Percentiles rank a stretch among this genome's conserved stretches.
Evolutionary conservation across 2,329 filamentous ascomycete species (phyloP).

Genomic region (Monosporascus sp.): DNA sequence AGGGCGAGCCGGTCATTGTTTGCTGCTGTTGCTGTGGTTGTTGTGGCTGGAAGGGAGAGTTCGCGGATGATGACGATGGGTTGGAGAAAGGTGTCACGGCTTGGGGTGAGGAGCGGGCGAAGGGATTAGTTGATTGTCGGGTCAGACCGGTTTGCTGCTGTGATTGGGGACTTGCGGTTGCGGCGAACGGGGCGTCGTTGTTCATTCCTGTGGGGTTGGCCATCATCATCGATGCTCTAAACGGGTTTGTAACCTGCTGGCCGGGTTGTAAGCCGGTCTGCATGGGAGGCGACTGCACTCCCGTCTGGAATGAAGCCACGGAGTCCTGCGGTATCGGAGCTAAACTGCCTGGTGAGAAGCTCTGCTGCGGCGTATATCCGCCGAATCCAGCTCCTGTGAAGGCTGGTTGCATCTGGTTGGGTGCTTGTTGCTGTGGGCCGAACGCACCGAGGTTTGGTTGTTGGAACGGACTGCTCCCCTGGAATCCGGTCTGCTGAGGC

Average conservation of each 20-base stretch:
- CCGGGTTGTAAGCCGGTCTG: slow-evolving; percentile 40
- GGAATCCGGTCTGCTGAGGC: slow-evolving; percentile 32
- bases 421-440: slow-evolving; percentile 32
- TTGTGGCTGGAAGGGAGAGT: slow-evolving; percentile 4
- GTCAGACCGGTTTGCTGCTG: slow-evolving; percentile 27
- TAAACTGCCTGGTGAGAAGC: slow-evolving; percentile 49
- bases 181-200: slow-evolving; percentile 29
- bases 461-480: slow-evolving; percentile 37
- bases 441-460: slow-evolving; percentile 29
- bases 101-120: slow-evolving; percentile 62
- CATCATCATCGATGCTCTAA: slow-evolving; percentile 83
- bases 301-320: slow-evolving; percentile 44
- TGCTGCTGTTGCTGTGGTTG: neutral
- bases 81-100: slow-evolving; percentile 31
- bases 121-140: slow-evolving; percentile 78
- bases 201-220: slow-evolving; percentile 46
- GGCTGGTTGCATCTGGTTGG: slow-evolving; percentile 40
- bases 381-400: slow-evolving; percentile 75
- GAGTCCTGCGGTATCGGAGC: slow-evolving; percentile 55
- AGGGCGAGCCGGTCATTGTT: slow-evolving; percentile 31
- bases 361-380: slow-evolving; percentile 65
- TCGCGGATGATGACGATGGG: slow-evolving; percentile 15
- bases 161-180: slow-evolving; percentile 34
- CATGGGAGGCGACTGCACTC: slow-evolving; percentile 34
- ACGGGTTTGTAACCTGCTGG: slow-evolving; percentile 77